Evolutionary conservation across 2,329 filamentous ascomycete species (phyloP).

Genomic region (Penicillium fuscoglaucum): DNA sequence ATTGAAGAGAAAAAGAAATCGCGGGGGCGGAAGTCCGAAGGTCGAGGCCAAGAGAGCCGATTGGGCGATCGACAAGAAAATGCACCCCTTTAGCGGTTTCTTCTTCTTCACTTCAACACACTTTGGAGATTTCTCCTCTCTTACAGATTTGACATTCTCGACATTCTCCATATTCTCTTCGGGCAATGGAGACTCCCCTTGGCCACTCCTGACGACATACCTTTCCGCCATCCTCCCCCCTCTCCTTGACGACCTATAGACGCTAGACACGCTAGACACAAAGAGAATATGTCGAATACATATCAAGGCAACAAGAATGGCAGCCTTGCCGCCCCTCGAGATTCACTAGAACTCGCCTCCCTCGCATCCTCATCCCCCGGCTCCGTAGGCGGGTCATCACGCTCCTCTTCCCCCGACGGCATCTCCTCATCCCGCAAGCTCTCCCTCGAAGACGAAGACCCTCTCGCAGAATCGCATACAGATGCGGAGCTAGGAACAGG

Average conservation of each 20-base stretch:
- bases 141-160: background rate
- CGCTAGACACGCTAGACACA: background rate
- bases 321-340: conserved; percentile 58
- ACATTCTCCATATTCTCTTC: conserved; percentile 7
- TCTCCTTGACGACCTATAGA: background rate
- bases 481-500: conserved; percentile 55
- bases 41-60: conserved; percentile 18
- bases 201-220: conserved; percentile 5
- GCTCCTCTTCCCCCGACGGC: conserved; percentile 74
- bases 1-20: conserved; percentile 6
- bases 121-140: background rate
- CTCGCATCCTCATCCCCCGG: conserved; percentile 79
- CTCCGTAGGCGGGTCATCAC: conserved; percentile 63
- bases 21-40: conserved; percentile 21
- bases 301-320: conserved; percentile 34
- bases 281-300: conserved; percentile 34
- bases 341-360: conserved; percentile 94
- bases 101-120: conserved; percentile 1
- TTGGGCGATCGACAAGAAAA: conserved; percentile 25
- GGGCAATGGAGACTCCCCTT: conserved; percentile 12
- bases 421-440: conserved; percentile 88
- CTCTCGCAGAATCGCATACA: conserved; percentile 55
- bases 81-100: conserved; percentile 20
- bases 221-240: background rate
- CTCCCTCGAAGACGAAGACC: conserved; percentile 85